Conservation (phyloP, 176 grass and related monocot genomes). For the Paspalum vaginatum region DNA sequence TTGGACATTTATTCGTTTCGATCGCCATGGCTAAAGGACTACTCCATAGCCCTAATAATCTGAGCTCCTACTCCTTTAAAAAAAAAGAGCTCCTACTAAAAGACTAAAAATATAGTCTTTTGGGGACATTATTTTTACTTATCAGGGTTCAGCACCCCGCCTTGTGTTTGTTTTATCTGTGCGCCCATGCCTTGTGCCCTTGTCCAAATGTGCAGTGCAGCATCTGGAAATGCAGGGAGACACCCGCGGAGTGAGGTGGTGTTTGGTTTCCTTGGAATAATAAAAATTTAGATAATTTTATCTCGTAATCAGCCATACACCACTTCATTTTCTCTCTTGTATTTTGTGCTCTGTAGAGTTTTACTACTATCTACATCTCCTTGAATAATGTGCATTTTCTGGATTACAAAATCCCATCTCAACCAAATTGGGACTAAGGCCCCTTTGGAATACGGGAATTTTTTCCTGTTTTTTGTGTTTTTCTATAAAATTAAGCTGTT, state of each 20-base stretch:
- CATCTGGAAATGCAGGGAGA: background rate
- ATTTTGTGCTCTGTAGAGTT: no score
- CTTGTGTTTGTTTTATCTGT: background rate
- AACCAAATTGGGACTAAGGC: no score
- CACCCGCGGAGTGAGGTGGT: background rate
- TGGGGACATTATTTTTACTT: background rate
- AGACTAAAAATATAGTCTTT: background rate
- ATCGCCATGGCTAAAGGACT: background rate
- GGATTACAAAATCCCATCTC: no score
- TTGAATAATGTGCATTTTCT: no score
- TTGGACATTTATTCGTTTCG: background rate
- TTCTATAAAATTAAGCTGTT: no score
- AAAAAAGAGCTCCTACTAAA: constrained; percentile 7
- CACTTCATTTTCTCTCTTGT: no score
- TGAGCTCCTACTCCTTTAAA: background rate
- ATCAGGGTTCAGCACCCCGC: background rate
- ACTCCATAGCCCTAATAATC: background rate
- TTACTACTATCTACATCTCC: background rate
- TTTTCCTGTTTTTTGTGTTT: no score
- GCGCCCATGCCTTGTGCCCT: background rate
- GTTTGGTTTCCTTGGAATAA: no score
- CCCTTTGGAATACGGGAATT: no score
- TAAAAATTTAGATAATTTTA: no score
- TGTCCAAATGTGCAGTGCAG: background rate
- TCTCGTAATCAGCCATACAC: no score